A percentile compares a stretch with the other conserved stretches of the same genome.
These are phyloP conservation scores for Yarrowia divulgata DNA, from an alignment of 805 yeast genomes.

Conservation along the genomic window DNA sequence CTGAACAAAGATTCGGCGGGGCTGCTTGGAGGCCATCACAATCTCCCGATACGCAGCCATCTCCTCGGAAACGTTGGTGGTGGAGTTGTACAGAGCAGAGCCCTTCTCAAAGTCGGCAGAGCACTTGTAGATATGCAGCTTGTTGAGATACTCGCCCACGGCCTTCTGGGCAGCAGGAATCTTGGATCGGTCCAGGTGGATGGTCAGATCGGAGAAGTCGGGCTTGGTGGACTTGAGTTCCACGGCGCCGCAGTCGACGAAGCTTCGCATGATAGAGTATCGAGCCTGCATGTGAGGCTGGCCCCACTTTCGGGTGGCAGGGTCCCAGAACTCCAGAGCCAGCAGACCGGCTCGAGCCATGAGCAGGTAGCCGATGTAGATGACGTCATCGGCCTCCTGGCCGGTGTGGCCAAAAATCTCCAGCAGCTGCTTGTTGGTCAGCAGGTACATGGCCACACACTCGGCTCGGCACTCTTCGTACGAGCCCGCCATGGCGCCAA, in stretches of 20 bases:
- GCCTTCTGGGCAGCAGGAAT: conserved; percentile 77
- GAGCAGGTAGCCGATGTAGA: conserved; percentile 72
- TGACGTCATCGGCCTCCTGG: conserved; percentile 64
- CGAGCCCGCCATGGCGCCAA: conserved; percentile 83
- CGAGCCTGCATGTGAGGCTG: conserved; percentile 96
- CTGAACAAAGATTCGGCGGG: conserved; percentile 85
- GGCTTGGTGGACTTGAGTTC: conserved; percentile 58
- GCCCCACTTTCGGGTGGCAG: conserved; percentile 82
- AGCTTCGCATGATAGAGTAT: conserved; percentile 79
- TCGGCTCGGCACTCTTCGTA: conserved; percentile 95
- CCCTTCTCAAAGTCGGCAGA: conserved; percentile 77
- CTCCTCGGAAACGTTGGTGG: conserved; percentile 66
- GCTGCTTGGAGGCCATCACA: conserved; percentile 74
- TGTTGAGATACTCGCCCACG: conserved; percentile 70
- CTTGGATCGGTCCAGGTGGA: conserved; percentile 66
- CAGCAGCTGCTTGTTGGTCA: conserved; percentile 70
- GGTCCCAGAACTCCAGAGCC: conserved; percentile 89
- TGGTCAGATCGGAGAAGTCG: conserved; percentile 64
- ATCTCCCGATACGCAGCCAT: conserved; percentile 69
- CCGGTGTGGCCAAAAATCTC: conserved; percentile 74
- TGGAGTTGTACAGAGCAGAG: conserved; percentile 64
- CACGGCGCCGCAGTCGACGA: conserved; percentile 68
- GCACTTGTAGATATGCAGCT: conserved; percentile 79
- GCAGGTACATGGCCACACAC: conserved; percentile 81
- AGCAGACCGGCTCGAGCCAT: conserved; percentile 90